Evolutionary conservation across 331 rosid genomes (phyloP).

Genomic region (Malus hybrid): DNA sequence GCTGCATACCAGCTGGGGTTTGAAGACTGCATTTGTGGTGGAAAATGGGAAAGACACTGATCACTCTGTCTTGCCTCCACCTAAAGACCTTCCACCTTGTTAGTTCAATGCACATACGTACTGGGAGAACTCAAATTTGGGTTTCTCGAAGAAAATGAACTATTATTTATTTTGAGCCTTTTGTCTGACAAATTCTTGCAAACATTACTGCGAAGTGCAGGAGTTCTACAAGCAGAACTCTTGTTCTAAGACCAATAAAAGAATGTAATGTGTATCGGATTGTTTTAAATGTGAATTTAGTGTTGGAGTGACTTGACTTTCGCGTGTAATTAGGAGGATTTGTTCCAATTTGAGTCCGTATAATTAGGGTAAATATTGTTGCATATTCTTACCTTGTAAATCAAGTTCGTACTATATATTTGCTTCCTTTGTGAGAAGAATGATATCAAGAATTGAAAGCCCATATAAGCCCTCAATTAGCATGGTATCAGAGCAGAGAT

Average conservation of each 20-base stretch:
- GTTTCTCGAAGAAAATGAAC: not conserved
- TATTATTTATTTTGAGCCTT: not conserved
- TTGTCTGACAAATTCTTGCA: not conserved
- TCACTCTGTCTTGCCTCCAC: slow-evolving; percentile 26
- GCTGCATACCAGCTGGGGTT: slow-evolving; percentile 29
- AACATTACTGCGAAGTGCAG: not conserved
- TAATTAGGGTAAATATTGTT: too few relatives aligned
- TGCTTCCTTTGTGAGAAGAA: too few relatives aligned
- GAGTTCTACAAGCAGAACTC: not conserved
- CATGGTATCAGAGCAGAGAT: too few relatives aligned
- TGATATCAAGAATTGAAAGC: too few relatives aligned
- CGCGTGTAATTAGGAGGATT: too few relatives aligned
- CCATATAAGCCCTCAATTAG: too few relatives aligned
- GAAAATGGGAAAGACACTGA: slow-evolving; percentile 18
- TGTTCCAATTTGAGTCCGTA: too few relatives aligned
- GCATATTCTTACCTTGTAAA: too few relatives aligned
- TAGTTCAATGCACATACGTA: not conserved
- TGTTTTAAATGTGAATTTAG: not conserved
- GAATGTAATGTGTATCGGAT: not conserved
- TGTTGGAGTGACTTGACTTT: too few relatives aligned
- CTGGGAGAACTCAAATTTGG: not conserved
- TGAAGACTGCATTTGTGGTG: slow-evolving; percentile 34
- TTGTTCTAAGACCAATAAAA: not conserved
- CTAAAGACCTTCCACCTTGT: slow-evolving; percentile 33
- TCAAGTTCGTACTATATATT: too few relatives aligned